Base-by-base conservation (phyloP, 805 yeast genomes). In the Candida sanyiensis region DNA sequence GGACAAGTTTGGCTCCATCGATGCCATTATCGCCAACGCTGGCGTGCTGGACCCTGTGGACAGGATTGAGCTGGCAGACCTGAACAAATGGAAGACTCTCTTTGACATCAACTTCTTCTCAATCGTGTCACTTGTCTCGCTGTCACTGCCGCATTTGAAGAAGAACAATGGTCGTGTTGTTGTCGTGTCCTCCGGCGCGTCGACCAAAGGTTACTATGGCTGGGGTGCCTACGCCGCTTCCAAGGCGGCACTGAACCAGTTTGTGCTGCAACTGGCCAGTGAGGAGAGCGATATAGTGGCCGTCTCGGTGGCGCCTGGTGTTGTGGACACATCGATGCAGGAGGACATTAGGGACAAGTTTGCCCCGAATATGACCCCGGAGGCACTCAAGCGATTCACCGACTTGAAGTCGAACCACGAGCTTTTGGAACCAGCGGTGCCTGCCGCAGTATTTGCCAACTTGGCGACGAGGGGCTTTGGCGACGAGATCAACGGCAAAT, bases 211-310 rank as follows among this genome's bases (percentile, higher is more conserved):
- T 15, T 71, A 67, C 47, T 50, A 68, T 45, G 93, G 87, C 1
- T 90, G 97, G 97, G 82, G 83, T 13, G 94, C 96, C 5, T 90
- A 90, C 52, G 95, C 96, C 1, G 66, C 89, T 5, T 80, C 96
- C 6, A 90, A 90, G 59, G 96, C 97, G 0, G 96, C 97, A 0
- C 56, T 90, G 36, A 88, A 90, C 58, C 88, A 81, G 51, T 71
- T 87, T 37, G 78, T 85, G 6, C 54, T 63, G 33, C 75, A 84
- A 11, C 57, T 90, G 12, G 81, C 85, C 1, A 66, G 63, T 6
- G 96, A 88, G 52, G 88, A 83, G 55, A 63, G 69, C 1, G 68
- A 63, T 0, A 62, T 87, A n/a, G 59, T 63, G 25, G 66, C 82
- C 4, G 63, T 88, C 9, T 69, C 96, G 0, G 70, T 93, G 18